phyloP scores from a whole-genome alignment of 805 yeast species.

The Komagataella ulmi region DNA sequence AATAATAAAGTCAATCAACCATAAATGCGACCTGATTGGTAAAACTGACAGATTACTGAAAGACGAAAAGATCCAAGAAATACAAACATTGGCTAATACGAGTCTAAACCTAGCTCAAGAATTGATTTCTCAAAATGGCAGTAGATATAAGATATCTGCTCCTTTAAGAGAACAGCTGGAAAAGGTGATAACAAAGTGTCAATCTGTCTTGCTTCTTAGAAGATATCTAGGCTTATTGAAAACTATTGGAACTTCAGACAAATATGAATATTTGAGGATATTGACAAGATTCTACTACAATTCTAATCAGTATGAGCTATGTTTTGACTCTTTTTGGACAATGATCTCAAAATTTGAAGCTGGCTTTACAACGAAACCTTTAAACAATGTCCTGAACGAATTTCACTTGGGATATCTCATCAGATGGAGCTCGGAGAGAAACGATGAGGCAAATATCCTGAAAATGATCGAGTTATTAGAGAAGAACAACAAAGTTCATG shows the following conservation, averaged over 20 bases:
- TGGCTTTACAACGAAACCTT: neutral
- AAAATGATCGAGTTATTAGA: neutral
- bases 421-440: neutral
- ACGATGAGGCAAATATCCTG: neutral
- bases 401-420: neutral
- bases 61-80: neutral
- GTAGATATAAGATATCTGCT: neutral
- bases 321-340: neutral
- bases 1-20: neutral
- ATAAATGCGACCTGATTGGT: neutral
- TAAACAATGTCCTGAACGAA: neutral
- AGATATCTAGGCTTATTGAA: neutral
- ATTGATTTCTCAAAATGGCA: neutral
- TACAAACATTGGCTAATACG: neutral
- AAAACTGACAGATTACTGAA: neutral
- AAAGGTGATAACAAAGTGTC: neutral
- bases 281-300: neutral
- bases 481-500: neutral
- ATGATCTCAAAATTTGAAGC: neutral
- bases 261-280: neutral
- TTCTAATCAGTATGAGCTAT: neutral
- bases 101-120: neutral
- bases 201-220: neutral
- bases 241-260: neutral
- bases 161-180: neutral